phyloP scores from a whole-genome alignment of 805 yeast species.

The Vanderwaltozyma verrucispora region DNA sequence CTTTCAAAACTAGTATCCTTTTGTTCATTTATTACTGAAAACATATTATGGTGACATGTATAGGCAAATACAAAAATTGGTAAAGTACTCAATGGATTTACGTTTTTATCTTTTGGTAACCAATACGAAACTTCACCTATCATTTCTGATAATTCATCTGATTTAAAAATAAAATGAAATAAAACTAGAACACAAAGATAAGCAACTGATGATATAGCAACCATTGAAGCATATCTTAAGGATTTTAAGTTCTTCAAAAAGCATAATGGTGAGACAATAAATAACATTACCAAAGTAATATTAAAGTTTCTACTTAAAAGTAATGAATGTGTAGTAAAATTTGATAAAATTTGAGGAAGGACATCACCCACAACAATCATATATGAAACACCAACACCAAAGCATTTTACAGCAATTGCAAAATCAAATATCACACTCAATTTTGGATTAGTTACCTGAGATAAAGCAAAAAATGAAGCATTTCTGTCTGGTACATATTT shows the following conservation, averaged over 20 bases:
- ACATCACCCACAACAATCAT: conserved; percentile 62
- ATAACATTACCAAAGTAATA: conserved; percentile 47
- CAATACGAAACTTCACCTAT: conserved; percentile 43
- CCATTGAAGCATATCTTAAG: conserved; percentile 71
- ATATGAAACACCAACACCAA: conserved; percentile 61
- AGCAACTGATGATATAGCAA: conserved; percentile 72
- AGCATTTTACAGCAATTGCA: conserved; percentile 62
- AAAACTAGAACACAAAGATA: conserved; percentile 68
- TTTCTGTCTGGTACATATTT: conserved; percentile 42
- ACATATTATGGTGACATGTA: conserved; percentile 95
- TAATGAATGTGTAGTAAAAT: conserved; percentile 26
- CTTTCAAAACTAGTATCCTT: conserved; percentile 39
- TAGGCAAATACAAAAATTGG: conserved; percentile 93
- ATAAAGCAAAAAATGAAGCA: conserved; percentile 53
- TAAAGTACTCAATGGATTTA: conserved; percentile 50
- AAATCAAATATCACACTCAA: conserved; percentile 52
- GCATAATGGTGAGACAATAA: conserved; percentile 43
- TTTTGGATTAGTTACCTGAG: conserved; percentile 51
- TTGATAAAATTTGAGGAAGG: conserved; percentile 44
- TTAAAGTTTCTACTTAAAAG: conserved; percentile 42
- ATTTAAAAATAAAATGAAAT: conserved; percentile 43
- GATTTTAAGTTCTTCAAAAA: conserved; percentile 71
- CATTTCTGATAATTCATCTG: conserved; percentile 17
- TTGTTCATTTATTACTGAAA: conserved; percentile 77
- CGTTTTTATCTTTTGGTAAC: conserved; percentile 34